These are phyloP conservation scores for Aspergillus brasiliensis DNA, from an alignment of 2,329 filamentous ascomycete genomes.

Conservation along the genomic window DNA sequence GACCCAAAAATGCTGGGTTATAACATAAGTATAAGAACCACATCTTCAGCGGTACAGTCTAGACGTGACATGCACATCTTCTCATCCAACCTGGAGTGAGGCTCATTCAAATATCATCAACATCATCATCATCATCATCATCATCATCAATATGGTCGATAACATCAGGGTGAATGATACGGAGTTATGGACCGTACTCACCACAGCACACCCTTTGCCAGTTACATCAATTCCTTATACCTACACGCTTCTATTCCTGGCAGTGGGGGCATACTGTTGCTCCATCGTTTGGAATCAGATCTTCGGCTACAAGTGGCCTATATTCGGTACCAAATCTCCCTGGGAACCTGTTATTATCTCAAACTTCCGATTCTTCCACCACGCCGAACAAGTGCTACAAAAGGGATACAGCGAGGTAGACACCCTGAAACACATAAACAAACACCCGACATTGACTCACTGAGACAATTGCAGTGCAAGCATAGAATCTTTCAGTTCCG, in stretches of 20 bases:
- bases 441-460: too few species aligned
- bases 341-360: background rate
- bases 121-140: too few species aligned
- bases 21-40: too few species aligned
- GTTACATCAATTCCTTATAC: background rate
- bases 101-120: too few species aligned
- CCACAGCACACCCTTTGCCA: too few species aligned
- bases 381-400: background rate
- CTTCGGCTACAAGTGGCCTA: background rate
- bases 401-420: background rate
- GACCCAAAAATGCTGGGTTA: too few species aligned
- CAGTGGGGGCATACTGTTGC: background rate
- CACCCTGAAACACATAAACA: background rate
- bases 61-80: too few species aligned
- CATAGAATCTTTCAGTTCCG: constrained; percentile 1
- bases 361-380: background rate
- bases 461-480: background rate
- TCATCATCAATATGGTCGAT: too few species aligned
- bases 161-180: too few species aligned
- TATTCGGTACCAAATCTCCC: background rate
- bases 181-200: too few species aligned
- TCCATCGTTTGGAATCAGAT: background rate
- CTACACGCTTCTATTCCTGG: background rate
- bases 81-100: too few species aligned
- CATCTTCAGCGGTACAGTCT: too few species aligned